These are phyloP conservation scores for Penicillium glabrum DNA, from an alignment of 2,329 filamentous ascomycete genomes.

Conservation along the genomic window DNA sequence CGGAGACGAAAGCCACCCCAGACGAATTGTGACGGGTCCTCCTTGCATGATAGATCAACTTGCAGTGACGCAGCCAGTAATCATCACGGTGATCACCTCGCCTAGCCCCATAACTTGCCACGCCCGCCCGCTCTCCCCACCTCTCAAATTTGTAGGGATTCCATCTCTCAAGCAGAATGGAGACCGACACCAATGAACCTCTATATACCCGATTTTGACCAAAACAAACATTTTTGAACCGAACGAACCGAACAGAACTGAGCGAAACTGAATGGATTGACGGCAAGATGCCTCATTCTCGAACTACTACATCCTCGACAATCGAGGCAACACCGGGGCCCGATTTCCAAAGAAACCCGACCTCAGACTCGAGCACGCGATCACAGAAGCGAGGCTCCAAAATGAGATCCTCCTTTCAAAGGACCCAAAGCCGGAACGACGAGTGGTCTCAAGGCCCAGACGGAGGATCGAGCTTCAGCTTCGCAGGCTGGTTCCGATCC, in stretches of 20 bases:
- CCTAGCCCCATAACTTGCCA: slow-evolving; percentile 3
- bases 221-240: not conserved
- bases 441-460: not conserved
- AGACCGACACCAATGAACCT: not conserved
- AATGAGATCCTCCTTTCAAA: not conserved
- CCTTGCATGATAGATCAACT: slow-evolving; percentile 4
- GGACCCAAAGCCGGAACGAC: not conserved
- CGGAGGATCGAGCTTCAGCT: not conserved
- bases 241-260: not conserved
- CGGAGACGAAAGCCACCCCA: not conserved
- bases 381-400: not conserved
- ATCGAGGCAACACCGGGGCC: not conserved
- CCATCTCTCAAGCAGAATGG: not conserved
- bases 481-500: not conserved
- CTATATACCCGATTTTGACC: not conserved
- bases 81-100: not conserved
- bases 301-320: not conserved
- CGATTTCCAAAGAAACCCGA: not conserved
- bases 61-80: not conserved
- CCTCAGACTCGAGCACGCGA: not conserved
- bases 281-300: not conserved
- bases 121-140: not conserved
- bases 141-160: not conserved
- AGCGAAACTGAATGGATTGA: not conserved
- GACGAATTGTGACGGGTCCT: not conserved